Conservation (phyloP, 1,284 basidiomycete species). For the Inonotus obliquus region DNA sequence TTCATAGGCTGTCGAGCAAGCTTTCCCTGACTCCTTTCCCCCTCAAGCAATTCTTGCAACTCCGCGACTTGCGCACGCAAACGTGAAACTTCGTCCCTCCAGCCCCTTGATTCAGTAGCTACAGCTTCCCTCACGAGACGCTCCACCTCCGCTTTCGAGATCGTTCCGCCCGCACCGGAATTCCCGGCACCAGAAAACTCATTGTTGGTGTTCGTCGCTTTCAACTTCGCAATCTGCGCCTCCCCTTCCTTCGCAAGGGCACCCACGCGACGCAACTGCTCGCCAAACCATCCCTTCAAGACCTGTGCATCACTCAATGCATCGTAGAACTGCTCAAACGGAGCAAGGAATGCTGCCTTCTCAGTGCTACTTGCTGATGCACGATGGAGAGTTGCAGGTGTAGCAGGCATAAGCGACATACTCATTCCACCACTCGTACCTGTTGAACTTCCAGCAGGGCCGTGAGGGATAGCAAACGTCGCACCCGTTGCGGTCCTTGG, state of each 20-base stretch:
- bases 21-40: not conserved
- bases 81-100: conserved; percentile 53
- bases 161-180: not conserved
- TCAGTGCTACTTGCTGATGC: conserved; percentile 28
- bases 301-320: conserved; percentile 70
- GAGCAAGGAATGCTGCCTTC: conserved; percentile 67
- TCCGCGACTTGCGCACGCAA: conserved; percentile 54
- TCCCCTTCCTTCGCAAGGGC: conserved; percentile 43
- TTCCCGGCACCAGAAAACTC: conserved; percentile 37
- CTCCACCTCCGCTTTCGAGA: conserved; percentile 12
- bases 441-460: not conserved
- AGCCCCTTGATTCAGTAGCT: conserved; percentile 47
- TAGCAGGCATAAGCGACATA: conserved; percentile 9
- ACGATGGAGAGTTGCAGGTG: conserved; percentile 16
- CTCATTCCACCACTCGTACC: not conserved
- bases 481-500: conserved; percentile 17
- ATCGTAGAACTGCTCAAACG: conserved; percentile 76
- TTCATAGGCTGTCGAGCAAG: not conserved
- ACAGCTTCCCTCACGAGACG: conserved; percentile 30
- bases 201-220: conserved; percentile 40
- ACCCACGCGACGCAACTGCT: conserved; percentile 43
- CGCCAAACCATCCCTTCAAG: conserved; percentile 65
- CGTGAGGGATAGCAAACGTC: conserved; percentile 5
- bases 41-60: conserved; percentile 29
- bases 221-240: conserved; percentile 44